Percentiles rank a stretch among this genome's conserved stretches.
These are phyloP conservation scores for Flammula alnicola DNA, from an alignment of 1,284 basidiomycete genomes.

Conservation along the genomic window DNA sequence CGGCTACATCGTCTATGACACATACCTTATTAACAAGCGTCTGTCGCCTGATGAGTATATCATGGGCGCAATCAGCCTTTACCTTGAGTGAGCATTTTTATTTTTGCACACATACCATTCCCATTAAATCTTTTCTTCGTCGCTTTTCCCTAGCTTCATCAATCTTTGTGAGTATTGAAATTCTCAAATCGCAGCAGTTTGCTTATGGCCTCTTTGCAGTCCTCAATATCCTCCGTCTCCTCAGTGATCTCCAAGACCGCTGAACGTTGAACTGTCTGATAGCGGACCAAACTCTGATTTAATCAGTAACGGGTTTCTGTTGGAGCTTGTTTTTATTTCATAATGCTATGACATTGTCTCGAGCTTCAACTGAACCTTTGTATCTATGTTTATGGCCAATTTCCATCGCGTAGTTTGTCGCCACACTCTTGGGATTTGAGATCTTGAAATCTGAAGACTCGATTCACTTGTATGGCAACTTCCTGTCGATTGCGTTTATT, in stretches of 20 bases:
- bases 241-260: constrained; percentile 59
- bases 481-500: too few relatives aligned
- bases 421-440: too few relatives aligned
- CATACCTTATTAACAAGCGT: constrained; percentile 80
- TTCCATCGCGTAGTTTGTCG: too few relatives aligned
- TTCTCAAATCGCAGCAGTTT: neutral
- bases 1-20: constrained; percentile 86
- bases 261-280: constrained; percentile 24
- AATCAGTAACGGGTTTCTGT: neutral
- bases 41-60: constrained; percentile 90
- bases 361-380: neutral
- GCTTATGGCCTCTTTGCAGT: constrained; percentile 45
- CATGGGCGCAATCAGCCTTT: constrained; percentile 83
- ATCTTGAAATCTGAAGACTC: too few relatives aligned
- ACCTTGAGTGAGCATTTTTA: constrained; percentile 71
- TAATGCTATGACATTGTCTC: neutral
- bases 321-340: neutral
- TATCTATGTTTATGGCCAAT: neutral
- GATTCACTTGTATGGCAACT: too few relatives aligned
- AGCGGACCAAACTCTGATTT: neutral
- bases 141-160: constrained; percentile 71
- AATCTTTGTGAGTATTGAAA: constrained; percentile 66
- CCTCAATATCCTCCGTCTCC: constrained; percentile 75
- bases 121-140: too few relatives aligned
- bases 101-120: constrained; percentile 12